Base-by-base conservation (phyloP, 768 basidiomycete genomes). In the Sarcodon sp. region DNA sequence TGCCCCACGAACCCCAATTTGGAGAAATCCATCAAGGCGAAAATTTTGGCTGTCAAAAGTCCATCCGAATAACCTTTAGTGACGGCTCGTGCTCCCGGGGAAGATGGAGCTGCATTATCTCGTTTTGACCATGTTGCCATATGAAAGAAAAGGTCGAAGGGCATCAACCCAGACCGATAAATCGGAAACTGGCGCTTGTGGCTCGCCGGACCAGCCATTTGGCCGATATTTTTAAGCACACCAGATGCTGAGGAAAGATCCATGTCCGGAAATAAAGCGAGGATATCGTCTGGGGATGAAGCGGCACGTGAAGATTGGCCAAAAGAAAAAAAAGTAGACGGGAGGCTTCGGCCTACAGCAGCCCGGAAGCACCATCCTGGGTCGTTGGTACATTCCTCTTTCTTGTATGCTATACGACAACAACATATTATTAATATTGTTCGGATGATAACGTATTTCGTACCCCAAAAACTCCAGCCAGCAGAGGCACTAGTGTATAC, bases 381-480 rank as follows among this genome's bases (percentile, higher is more conserved):
- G 50, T 83, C 79, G 15, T 64, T 59, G 6, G 70, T 64, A 51
- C 81, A 85, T 7, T 62, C 67, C 55, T 85, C 84, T 51, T 76
- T 80, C 48, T 69, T 66, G 53, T 79, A 83, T 3, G 78, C 77
- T 80, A 34, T 2, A 9, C 16, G 36, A 31, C 1, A 3, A 47
- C 11, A 35, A 15, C 43, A 34, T n/a, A 44, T 33, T 8, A 37
- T 36, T 11, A 37, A 45, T 43, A 39, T 6, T 12, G 33, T 0
- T 8, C 2, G 35, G 51, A 47, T 48, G 12, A 39, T 48, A 27
- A 27, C 21, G 21, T 4, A 27, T 27, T 27, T 48, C 77, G 52
- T 54, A 81, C 81, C 71, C 82, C 83, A 85, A 59, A 85, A 85
- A 34, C 64, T 63, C 77, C 80, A 85, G 0, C 84, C 81, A 1